Conservation (phyloP, 176 grass and related monocot genomes). For the Microstegium vimineum region DNA sequence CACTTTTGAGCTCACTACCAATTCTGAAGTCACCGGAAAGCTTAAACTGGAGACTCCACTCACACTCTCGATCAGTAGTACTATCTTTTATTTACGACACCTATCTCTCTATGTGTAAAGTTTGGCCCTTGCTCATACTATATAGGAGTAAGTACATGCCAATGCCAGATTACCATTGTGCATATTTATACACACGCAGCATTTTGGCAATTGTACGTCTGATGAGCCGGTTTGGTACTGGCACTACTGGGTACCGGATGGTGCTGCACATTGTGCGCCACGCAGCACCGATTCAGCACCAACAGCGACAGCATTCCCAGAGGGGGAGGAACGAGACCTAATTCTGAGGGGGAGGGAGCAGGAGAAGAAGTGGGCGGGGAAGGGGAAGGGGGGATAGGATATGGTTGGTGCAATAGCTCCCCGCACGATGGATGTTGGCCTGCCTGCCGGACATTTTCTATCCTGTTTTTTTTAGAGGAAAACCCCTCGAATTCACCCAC, state of each 20-base stretch:
- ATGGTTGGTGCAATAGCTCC: conserved; percentile 23
- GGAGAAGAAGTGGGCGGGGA: not conserved
- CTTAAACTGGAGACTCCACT: not conserved
- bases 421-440: conserved; percentile 30
- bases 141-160: not conserved
- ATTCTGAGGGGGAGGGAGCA: conserved; percentile 2
- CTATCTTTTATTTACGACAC: not conserved
- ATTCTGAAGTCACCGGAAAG: not conserved
- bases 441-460: not conserved
- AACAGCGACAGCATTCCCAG: conserved; percentile 14
- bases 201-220: not conserved
- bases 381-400: conserved; percentile 13
- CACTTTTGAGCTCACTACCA: not conserved
- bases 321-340: no score
- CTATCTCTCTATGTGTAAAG: not conserved
- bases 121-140: not conserved
- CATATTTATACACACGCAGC: no score
- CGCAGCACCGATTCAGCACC: conserved; percentile 1
- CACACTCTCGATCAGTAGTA: no score
- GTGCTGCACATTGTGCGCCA: not conserved
- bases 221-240: not conserved
- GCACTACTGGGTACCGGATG: no score
- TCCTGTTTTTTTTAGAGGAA: not conserved
- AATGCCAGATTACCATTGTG: not conserved
- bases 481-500: not conserved